Percentiles rank a stretch among this genome's conserved stretches.
These are phyloP conservation scores for Trichophyton benhamiae DNA, from an alignment of 2,329 filamentous ascomycete species.

Conservation along the genomic window DNA sequence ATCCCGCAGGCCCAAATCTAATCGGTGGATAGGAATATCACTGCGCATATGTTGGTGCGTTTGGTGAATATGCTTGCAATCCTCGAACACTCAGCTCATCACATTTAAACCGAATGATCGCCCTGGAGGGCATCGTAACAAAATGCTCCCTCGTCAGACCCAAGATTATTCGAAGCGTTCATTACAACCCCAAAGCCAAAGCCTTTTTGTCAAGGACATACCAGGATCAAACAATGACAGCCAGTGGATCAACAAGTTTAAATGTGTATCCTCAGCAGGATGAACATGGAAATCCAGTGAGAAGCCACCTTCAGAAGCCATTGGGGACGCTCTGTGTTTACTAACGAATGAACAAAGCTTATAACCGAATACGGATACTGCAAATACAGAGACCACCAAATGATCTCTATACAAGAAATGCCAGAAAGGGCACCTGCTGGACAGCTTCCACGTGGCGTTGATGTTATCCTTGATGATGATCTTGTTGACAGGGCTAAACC, in stretches of 20 bases:
- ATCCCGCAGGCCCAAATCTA: background rate
- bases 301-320: slow-evolving; percentile 7
- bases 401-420: slow-evolving; percentile 98
- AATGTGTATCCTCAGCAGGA: slow-evolving; percentile 93
- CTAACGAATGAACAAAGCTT: slow-evolving; percentile 35
- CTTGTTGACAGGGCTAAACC: slow-evolving; percentile 90
- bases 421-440: slow-evolving; percentile 90
- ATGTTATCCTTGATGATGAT: slow-evolving; percentile 94
- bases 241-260: slow-evolving; percentile 70
- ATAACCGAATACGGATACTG: slow-evolving; percentile 93
- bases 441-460: slow-evolving; percentile 86
- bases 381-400: slow-evolving; percentile 93
- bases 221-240: slow-evolving; percentile 91
- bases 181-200: slow-evolving; percentile 79
- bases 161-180: slow-evolving; percentile 96
- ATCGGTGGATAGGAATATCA: slow-evolving; percentile 49
- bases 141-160: slow-evolving; percentile 89
- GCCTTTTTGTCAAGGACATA: slow-evolving; percentile 86
- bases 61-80: slow-evolving; percentile 89
- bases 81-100: slow-evolving; percentile 80
- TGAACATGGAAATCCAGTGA: slow-evolving; percentile 71
- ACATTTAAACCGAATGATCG: slow-evolving; percentile 93
- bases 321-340: background rate
- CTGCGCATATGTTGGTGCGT: slow-evolving; percentile 92
- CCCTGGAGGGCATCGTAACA: slow-evolving; percentile 92